Conservation (phyloP, 1,139 yeast species). For the Suhomyces guaymorum region DNA sequence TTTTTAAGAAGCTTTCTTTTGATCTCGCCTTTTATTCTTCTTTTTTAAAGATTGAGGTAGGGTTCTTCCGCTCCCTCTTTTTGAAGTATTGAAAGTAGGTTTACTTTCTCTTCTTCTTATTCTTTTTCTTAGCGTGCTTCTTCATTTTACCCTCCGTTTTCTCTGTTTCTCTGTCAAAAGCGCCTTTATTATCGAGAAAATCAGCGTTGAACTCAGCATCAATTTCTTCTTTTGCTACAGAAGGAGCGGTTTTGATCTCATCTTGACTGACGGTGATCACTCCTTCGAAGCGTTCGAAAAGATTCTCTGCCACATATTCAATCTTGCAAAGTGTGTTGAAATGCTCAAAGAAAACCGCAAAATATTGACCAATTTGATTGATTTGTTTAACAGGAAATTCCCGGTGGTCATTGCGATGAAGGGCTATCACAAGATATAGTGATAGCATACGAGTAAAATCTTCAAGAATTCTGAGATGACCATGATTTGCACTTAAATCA, state of each 20-base stretch:
- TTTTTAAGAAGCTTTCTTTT: no score
- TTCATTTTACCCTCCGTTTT: slow-evolving; percentile 19
- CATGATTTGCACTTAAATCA: slow-evolving; percentile 20
- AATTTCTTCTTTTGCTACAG: slow-evolving; percentile 8
- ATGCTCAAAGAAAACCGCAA: slow-evolving; percentile 27
- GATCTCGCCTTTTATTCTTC: not conserved
- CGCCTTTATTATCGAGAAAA: slow-evolving; percentile 22
- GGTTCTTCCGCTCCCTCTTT: no score
- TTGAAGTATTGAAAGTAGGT: slow-evolving; percentile 2
- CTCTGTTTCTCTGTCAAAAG: slow-evolving; percentile 12
- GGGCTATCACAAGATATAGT: slow-evolving; percentile 10
- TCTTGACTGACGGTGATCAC: slow-evolving; percentile 23
- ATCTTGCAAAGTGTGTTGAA: slow-evolving; percentile 35
- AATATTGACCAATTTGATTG: slow-evolving; percentile 18
- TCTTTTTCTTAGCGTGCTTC: slow-evolving; percentile 29
- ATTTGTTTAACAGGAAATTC: no score
- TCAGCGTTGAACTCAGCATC: slow-evolving; percentile 26
- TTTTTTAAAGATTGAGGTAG: no score
- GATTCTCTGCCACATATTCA: slow-evolving; percentile 30
- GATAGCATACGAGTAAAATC: slow-evolving; percentile 19
- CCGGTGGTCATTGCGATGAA: slow-evolving; percentile 4
- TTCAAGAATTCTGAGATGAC: slow-evolving; percentile 9
- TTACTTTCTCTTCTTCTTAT: slow-evolving; percentile 18
- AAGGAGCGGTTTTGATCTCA: not conserved
- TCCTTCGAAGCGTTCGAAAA: slow-evolving; percentile 31